phyloP scores from a whole-genome alignment of 805 yeast species.

The Suhomyces faveliae region DNA sequence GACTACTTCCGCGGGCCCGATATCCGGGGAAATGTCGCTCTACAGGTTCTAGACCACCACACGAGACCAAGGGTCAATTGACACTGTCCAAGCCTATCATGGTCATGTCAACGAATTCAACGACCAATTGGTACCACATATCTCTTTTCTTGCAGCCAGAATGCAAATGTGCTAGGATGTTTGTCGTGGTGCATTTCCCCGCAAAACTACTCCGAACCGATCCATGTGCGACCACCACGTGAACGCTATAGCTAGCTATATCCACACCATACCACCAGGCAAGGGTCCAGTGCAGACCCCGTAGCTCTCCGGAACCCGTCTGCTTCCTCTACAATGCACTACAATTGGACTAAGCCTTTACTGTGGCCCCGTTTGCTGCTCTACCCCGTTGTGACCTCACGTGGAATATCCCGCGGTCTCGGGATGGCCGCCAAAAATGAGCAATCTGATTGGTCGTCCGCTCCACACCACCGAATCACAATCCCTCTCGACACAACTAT shows the following conservation, averaged over 20 bases:
- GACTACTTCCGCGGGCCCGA: not conserved
- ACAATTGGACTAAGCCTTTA: not conserved
- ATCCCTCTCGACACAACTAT: not conserved
- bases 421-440: conserved; percentile 4
- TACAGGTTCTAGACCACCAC: not conserved
- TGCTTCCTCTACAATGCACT: not conserved
- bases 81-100: not conserved
- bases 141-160: not conserved
- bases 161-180: no score
- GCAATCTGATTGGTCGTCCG: conserved; percentile 4
- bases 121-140: no score
- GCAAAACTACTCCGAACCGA: not conserved
- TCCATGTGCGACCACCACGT: not conserved
- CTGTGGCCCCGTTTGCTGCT: not conserved
- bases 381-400: not conserved
- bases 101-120: no score
- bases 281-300: no score
- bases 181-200: not conserved
- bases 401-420: not conserved
- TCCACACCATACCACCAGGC: not conserved
- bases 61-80: not conserved
- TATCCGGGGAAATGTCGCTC: not conserved
- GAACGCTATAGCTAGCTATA: not conserved
- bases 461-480: not conserved
- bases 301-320: no score